phyloP scores from a whole-genome alignment of 768 basidiomycete genomes.

The Glaciozyma antarctica region DNA sequence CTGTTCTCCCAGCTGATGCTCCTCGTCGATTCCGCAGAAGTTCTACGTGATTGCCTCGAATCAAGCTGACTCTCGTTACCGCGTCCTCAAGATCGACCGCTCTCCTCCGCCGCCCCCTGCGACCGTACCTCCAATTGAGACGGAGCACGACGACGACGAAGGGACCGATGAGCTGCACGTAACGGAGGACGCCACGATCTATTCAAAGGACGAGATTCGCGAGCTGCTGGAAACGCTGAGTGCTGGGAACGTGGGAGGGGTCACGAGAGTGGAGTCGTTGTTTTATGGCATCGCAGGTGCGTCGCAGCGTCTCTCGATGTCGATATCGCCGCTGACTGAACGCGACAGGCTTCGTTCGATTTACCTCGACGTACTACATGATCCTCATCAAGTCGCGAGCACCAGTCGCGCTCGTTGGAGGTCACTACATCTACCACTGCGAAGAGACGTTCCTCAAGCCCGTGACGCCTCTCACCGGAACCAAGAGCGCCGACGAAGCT shows the following conservation, averaged over 20 bases:
- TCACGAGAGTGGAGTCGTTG: constrained; percentile 59
- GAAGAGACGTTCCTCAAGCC: constrained; percentile 79
- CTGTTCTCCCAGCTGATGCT: neutral
- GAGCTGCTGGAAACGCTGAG: constrained; percentile 89
- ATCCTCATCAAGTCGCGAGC: constrained; percentile 80
- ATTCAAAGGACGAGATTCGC: constrained; percentile 80
- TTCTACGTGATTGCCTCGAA: constrained; percentile 91
- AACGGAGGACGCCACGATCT: constrained; percentile 81
- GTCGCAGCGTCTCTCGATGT: constrained; percentile 24
- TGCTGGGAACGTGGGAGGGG: constrained; percentile 85
- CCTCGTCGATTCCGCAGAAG: constrained; percentile 39
- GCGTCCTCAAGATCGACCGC: constrained; percentile 87
- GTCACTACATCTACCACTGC: constrained; percentile 93
- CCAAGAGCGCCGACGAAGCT: constrained; percentile 11
- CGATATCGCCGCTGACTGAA: neutral
- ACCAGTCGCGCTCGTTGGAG: constrained; percentile 84
- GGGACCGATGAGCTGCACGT: constrained; percentile 11
- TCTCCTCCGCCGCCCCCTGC: neutral
- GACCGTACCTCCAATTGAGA: neutral
- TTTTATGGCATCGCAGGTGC: constrained; percentile 77
- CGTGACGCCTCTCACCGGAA: constrained; percentile 38
- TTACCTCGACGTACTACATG: constrained; percentile 95
- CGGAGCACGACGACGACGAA: constrained; percentile 4
- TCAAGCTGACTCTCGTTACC: constrained; percentile 73
- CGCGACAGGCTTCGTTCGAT: constrained; percentile 67